Conservation (phyloP, 1,139 yeast genomes). For the Suhomyces bolitotheri region DNA sequence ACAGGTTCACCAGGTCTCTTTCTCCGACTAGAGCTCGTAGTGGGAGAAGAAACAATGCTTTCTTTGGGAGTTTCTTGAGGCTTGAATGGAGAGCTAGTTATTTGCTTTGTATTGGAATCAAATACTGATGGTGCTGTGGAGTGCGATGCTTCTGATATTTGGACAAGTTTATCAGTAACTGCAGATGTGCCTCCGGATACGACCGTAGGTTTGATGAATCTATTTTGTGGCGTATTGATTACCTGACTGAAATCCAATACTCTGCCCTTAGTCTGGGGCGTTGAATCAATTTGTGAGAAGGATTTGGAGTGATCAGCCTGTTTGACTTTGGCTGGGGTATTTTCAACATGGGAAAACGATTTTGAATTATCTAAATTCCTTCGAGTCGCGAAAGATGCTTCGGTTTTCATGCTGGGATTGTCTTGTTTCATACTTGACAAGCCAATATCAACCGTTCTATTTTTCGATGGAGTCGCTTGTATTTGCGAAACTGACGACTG, state of each 20-base stretch:
- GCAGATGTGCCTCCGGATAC: slow-evolving; percentile 1
- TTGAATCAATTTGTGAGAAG: slow-evolving; percentile 2
- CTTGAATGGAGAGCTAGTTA: slow-evolving; percentile 3
- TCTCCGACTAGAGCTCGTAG: slow-evolving; percentile 11
- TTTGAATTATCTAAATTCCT: not conserved
- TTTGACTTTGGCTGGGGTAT: slow-evolving; percentile 1
- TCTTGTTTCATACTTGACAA: not conserved
- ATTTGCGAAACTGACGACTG: slow-evolving; percentile 20
- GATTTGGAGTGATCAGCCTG: not conserved
- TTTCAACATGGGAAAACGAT: slow-evolving; percentile 6
- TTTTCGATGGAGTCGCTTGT: slow-evolving; percentile 28
- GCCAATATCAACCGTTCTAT: slow-evolving; percentile 8
- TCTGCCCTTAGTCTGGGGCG: slow-evolving; percentile 9
- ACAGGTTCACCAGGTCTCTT: slow-evolving; percentile 41
- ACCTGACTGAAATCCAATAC: slow-evolving; percentile 5
- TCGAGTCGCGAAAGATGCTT: too few species aligned
- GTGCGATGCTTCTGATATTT: slow-evolving; percentile 1
- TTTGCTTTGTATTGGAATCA: slow-evolving; percentile 1
- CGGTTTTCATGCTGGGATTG: too few species aligned
- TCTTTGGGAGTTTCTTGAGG: slow-evolving; percentile 9
- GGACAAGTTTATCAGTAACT: slow-evolving; percentile 6
- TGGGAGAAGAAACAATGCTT: slow-evolving; percentile 22
- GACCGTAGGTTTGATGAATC: slow-evolving; percentile 5
- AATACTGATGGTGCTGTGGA: not conserved
- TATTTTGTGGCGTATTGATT: slow-evolving; percentile 14